Percentiles rank a stretch among this genome's conserved stretches.
Conservation (phyloP, 495 filamentous ascomycete species). For the Aspergillus taichungensis region DNA sequence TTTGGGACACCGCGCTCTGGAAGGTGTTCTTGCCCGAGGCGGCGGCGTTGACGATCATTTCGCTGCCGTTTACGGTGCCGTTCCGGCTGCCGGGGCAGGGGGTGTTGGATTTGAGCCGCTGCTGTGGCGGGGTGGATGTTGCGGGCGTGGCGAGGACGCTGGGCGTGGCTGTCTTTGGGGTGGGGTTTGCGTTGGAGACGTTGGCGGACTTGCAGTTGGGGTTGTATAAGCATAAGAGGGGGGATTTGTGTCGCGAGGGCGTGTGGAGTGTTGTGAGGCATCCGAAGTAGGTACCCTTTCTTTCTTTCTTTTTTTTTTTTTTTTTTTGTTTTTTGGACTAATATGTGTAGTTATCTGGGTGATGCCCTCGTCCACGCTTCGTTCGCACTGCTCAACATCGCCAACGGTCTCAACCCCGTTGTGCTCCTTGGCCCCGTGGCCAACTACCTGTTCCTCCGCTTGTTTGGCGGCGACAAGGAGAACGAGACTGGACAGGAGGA, state of each 20-base stretch:
- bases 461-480: constrained; percentile 44
- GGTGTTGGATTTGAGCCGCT: constrained; percentile 1
- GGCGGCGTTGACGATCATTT: constrained; percentile 42
- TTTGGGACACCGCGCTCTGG: constrained; percentile 44
- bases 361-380: constrained; percentile 44
- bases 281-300: constrained; percentile 46
- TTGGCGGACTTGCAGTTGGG: constrained; percentile 46
- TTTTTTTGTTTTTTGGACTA: not conserved
- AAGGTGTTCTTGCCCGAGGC: constrained; percentile 46
- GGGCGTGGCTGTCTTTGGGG: constrained; percentile 45
- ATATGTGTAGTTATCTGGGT: constrained; percentile 43
- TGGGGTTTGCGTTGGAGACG: constrained; percentile 44
- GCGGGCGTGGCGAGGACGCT: constrained; percentile 26
- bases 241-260: constrained; percentile 37
- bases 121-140: not conserved
- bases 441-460: constrained; percentile 51
- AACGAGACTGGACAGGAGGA: constrained; percentile 42
- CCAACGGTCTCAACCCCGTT: constrained; percentile 42
- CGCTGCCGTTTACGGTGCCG: constrained; percentile 45
- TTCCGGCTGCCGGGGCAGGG: constrained; percentile 25
- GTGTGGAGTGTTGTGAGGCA: constrained; percentile 54
- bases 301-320: not conserved
- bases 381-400: constrained; percentile 33
- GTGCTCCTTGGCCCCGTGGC: constrained; percentile 45
- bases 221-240: constrained; percentile 23